Conservation (phyloP, 1,284 basidiomycete genomes). For the Xanthoconium separans region DNA sequence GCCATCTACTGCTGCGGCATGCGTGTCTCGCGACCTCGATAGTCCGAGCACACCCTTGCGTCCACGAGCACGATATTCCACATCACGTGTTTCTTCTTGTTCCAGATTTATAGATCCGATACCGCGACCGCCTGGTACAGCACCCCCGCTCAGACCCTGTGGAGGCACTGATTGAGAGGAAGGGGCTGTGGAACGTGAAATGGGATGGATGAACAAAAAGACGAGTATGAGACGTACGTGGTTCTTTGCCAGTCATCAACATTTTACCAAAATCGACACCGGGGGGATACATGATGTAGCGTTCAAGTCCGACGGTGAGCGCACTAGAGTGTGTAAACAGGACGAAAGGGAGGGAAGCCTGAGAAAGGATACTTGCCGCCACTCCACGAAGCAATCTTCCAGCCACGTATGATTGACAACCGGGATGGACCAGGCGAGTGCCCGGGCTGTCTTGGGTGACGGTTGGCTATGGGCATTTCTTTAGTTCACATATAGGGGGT, state of each 20-base stretch:
- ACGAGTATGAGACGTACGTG: slow-evolving; percentile 34
- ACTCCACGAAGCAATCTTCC: slow-evolving; percentile 82
- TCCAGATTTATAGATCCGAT: slow-evolving; percentile 28
- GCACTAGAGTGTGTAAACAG: slow-evolving; percentile 28
- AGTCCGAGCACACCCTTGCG: no score
- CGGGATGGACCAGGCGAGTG: slow-evolving; percentile 77
- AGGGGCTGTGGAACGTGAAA: slow-evolving; percentile 2
- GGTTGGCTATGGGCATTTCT: slow-evolving; percentile 16
- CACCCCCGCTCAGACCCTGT: slow-evolving; percentile 23
- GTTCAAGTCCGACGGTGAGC: slow-evolving; percentile 56
- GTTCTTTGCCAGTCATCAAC: slow-evolving; percentile 49
- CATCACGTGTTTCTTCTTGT: slow-evolving; percentile 27
- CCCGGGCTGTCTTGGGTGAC: slow-evolving; percentile 52
- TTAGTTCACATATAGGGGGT: background rate
- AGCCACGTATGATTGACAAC: slow-evolving; percentile 89
- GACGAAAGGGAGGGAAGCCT: background rate
- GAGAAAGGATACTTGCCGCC: slow-evolving; percentile 40
- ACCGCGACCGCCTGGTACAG: slow-evolving; percentile 29
- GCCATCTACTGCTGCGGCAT: slow-evolving; percentile 1
- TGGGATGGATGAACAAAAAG: background rate
- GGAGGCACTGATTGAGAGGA: slow-evolving; percentile 11
- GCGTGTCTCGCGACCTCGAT: background rate
- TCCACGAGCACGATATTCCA: slow-evolving; percentile 6
- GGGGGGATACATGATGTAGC: slow-evolving; percentile 66
- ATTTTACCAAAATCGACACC: slow-evolving; percentile 65